Conservation (phyloP, 176 grass and related monocot genomes). For the Aegilops longissima region DNA sequence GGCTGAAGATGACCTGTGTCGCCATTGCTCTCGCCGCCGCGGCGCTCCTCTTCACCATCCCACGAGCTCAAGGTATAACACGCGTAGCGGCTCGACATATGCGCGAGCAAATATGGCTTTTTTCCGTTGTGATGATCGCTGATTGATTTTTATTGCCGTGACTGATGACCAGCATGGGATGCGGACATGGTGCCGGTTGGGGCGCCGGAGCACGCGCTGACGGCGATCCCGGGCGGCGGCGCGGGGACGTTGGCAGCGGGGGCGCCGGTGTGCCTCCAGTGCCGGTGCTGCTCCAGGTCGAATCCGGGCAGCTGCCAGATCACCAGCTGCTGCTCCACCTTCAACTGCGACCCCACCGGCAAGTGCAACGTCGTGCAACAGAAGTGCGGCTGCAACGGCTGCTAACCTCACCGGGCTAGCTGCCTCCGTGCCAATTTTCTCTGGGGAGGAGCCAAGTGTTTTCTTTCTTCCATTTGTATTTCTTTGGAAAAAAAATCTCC, state of each 20-base stretch:
- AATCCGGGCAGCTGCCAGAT: background rate
- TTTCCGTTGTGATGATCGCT: background rate
- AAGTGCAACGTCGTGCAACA: slow-evolving; percentile 12
- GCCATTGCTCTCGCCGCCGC: too few species aligned
- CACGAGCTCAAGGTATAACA: too few species aligned
- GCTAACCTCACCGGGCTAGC: background rate
- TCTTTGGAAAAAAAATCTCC: too few species aligned
- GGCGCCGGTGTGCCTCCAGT: slow-evolving; percentile 5
- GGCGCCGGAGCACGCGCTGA: background rate
- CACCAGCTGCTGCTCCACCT: background rate
- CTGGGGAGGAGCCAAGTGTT: background rate
- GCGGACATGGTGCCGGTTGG: background rate
- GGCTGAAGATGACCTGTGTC: too few species aligned
- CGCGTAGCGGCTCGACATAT: too few species aligned
- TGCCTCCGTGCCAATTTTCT: background rate
- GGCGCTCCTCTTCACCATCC: too few species aligned
- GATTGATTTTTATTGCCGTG: background rate
- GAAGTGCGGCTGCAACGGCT: background rate
- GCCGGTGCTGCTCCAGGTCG: background rate
- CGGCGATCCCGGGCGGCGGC: background rate
- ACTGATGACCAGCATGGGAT: background rate
- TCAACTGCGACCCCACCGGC: background rate
- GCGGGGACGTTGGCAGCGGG: background rate
- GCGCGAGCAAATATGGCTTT: background rate
- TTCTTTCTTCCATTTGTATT: background rate